Conservation (phyloP, 2,329 filamentous ascomycete genomes). For the Apiospora sp. region DNA sequence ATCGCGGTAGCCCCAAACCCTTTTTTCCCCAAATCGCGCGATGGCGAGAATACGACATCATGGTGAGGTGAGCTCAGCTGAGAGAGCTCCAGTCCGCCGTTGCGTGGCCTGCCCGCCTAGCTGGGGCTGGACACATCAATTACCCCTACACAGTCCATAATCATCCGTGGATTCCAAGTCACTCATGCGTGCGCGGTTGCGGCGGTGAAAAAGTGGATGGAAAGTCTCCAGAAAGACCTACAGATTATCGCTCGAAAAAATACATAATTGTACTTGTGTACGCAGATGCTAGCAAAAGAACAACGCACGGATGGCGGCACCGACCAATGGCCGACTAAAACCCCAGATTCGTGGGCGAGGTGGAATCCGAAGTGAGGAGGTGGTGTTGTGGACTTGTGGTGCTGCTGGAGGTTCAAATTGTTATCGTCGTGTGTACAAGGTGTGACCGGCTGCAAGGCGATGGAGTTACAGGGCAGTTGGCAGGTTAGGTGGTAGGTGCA, state of each 20-base stretch:
- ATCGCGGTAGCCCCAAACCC: not conserved
- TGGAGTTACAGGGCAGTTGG: constrained; percentile 7
- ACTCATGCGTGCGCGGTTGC: not conserved
- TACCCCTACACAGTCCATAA: not conserved
- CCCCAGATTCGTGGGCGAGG: constrained; percentile 3
- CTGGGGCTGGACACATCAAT: not conserved
- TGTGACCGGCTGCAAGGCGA: constrained; percentile 13
- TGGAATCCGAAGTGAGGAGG: not conserved
- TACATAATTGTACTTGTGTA: constrained; percentile 2
- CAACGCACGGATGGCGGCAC: constrained; percentile 10
- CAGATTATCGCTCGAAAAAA: not conserved
- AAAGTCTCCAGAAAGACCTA: not conserved
- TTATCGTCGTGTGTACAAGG: constrained; percentile 9
- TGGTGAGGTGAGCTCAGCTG: constrained; percentile 7
- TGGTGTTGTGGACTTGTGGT: constrained; percentile 13
- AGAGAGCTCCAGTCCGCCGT: not conserved
- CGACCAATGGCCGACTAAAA: constrained; percentile 11
- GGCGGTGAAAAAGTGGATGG: constrained; percentile 15
- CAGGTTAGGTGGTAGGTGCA: not conserved
- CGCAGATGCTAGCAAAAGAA: not conserved
- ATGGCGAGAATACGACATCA: not conserved
- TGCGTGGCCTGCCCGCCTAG: not conserved
- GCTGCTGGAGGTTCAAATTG: not conserved
- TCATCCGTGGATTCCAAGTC: not conserved
- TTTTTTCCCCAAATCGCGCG: not conserved